Base-by-base conservation (phyloP, 2,329 filamentous ascomycete species). In the Epicoccum sorghinum region DNA sequence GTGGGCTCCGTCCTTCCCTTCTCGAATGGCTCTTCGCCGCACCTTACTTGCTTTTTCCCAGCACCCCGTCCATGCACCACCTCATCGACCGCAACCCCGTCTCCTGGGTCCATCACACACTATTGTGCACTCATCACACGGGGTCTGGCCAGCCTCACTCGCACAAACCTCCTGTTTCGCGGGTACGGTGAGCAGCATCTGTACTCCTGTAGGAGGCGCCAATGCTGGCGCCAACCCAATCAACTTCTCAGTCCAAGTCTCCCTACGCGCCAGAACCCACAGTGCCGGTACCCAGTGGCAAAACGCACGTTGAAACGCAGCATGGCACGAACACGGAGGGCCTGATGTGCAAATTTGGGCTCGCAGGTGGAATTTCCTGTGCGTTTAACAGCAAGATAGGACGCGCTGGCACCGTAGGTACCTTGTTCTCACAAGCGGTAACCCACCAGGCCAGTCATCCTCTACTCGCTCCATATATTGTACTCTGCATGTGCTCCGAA, bases 51-150 rank as follows among this genome's bases (percentile, higher is more conserved):
- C 52, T 46, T 55, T 37, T 50, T 43, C 52, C 51, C 46, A 25
- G 32, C 22, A 35, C n/a, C n/a, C 25, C 13, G 52, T 55, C 32
- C 33, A 24, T 50, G 52, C 38, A 32, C 27, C 23, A 50, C 46
- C 52, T 29, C 18, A 30, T 18, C 32, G 32, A 50, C 52, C 52
- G 42, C 41, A 55, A 50, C 14, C 37, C 52, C n/a, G 52, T 50
- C 47, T 50, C 24, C 37, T 47, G 52, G 52, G 52, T 38, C 46
- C 14, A 41, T 55, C 42, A 46, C 42, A 55, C 46, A 41, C 32
- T 45, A 55, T 55, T 29, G 27, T 29, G 46, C 52, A 49, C 41
- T 37, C 37, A 45, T 49, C 46, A 49, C 42, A 55, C 52, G 41
- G 18, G 18, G 40, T 50, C n/a, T 14, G 25, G 24, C 30, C 41